These are phyloP conservation scores for Tetrapyrgos nigripes DNA, from an alignment of 1,284 basidiomycete species.

Conservation along the genomic window DNA sequence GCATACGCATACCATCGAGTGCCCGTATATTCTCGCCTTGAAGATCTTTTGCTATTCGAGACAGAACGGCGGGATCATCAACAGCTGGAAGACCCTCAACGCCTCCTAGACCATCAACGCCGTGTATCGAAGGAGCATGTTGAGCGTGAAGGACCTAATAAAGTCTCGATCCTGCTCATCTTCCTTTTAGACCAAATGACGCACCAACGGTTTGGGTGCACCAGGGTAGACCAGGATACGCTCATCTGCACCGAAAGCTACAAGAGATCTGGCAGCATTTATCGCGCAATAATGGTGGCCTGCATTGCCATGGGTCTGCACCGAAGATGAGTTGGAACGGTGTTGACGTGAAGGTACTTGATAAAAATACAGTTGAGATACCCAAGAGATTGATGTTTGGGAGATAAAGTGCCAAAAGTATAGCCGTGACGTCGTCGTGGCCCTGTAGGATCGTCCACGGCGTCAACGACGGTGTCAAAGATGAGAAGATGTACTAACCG, in stretches of 20 bases:
- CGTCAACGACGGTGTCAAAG: not conserved
- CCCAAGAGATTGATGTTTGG: conserved; percentile 72
- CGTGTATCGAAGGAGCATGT: conserved; percentile 80
- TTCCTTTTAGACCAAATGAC: no score
- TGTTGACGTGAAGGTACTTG: not conserved
- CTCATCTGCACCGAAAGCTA: conserved; percentile 68
- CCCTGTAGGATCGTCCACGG: conserved; percentile 54
- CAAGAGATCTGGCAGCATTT: conserved; percentile 77
- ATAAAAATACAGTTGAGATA: conserved; percentile 71
- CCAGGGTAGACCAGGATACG: conserved; percentile 71
- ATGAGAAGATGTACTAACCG: not conserved
- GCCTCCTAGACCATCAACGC: conserved; percentile 79
- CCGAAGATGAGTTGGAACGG: not conserved
- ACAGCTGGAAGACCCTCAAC: conserved; percentile 72
- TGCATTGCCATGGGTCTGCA: conserved; percentile 81
- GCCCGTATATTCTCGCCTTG: conserved; percentile 54
- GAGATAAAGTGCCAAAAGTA: conserved; percentile 74
- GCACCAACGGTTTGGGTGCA: conserved; percentile 69
- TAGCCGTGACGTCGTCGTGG: conserved; percentile 86
- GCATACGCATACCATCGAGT: conserved; percentile 68
- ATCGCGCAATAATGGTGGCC: conserved; percentile 63
- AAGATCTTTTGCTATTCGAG: conserved; percentile 48
- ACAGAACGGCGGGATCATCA: conserved; percentile 52
- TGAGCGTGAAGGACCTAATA: conserved; percentile 53
- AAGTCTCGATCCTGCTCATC: no score